Evolutionary conservation across 1,284 basidiomycete species (phyloP), one percentile per base, ranked within the genome.

Genomic region (Puccinia novopanici): DNA sequence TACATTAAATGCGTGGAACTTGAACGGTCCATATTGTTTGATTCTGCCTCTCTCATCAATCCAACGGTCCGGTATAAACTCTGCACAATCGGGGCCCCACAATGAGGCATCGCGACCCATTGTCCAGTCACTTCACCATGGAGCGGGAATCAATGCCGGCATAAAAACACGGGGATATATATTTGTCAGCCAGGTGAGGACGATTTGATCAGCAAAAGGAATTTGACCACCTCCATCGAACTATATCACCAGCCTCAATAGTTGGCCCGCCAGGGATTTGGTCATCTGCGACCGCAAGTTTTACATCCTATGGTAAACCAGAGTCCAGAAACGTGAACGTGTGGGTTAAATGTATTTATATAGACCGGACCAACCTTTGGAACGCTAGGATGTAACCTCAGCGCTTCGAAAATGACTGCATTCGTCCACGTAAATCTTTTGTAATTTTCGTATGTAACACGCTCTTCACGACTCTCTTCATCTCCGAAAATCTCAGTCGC

Each of bases 1-100:
- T 5, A 82, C 83, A 63, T 84, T 84, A 73, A 84, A 84, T 19
- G 63, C 72, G 40, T 83, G 82, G n/a, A 75, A 81, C 37, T 83
- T 84, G 71, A 70, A 84, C 52, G 74, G 81, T 34, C 57, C 65
- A 55, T 82, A 82, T 68, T 81, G 81, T 52, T 61, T 81, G 15
- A 84, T 30, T 3, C 65, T 37, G 13, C 83, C 82, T 0, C 82
- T 34, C 13, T 70, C 67, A 61, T 83, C 82, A 57, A 84, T 75
- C 83, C 83, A 84, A 0, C 83, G 68, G 2, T 37, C 40, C 1
- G 83, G 83, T 54, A 82, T 82, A 77, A 81, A 84, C 59, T 82
- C 80, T 1, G 30, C 54, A 12, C 82, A 82, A 54, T 84, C 81
- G 0, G 55, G 63, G 0, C 83, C 83, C 83, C 83, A 84, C 17